Conservation (phyloP, 1,284 basidiomycete genomes). For the Coriolopsis trogii region DNA sequence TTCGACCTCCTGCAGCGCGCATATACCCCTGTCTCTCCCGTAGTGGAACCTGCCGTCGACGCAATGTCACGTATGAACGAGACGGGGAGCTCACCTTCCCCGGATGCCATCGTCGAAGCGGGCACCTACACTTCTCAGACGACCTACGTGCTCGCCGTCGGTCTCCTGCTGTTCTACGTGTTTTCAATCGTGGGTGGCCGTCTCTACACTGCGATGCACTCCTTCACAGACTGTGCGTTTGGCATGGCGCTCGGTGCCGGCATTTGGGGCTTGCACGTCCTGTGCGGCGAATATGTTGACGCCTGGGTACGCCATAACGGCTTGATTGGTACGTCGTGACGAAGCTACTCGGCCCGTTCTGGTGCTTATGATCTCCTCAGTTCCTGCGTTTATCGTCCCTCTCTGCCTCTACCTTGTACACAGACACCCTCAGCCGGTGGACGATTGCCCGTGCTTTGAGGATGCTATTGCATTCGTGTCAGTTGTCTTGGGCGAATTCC, state of each 20-base stretch:
- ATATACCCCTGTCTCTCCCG: constrained; percentile 36
- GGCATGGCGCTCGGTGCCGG: constrained; percentile 68
- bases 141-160: constrained; percentile 46
- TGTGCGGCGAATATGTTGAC: constrained; percentile 44
- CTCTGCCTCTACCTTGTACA: constrained; percentile 78
- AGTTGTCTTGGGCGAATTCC: constrained; percentile 77
- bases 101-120: constrained; percentile 1
- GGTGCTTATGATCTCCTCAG: constrained; percentile 36
- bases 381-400: constrained; percentile 71
- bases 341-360: not conserved
- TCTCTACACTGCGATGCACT: constrained; percentile 92
- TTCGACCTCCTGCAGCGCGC: constrained; percentile 58
- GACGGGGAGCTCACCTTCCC: constrained; percentile 2
- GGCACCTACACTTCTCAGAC: constrained; percentile 42
- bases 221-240: constrained; percentile 74
- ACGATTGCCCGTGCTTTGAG: constrained; percentile 98
- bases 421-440: constrained; percentile 90
- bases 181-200: constrained; percentile 87
- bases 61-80: not conserved
- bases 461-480: constrained; percentile 94
- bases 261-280: constrained; percentile 64
- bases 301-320: constrained; percentile 53
- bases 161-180: constrained; percentile 62
- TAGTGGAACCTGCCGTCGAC: constrained; percentile 5
- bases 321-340: constrained; percentile 54